Conservation (phyloP, 1,284 basidiomycete species). For the Ganoderma sinense region DNA sequence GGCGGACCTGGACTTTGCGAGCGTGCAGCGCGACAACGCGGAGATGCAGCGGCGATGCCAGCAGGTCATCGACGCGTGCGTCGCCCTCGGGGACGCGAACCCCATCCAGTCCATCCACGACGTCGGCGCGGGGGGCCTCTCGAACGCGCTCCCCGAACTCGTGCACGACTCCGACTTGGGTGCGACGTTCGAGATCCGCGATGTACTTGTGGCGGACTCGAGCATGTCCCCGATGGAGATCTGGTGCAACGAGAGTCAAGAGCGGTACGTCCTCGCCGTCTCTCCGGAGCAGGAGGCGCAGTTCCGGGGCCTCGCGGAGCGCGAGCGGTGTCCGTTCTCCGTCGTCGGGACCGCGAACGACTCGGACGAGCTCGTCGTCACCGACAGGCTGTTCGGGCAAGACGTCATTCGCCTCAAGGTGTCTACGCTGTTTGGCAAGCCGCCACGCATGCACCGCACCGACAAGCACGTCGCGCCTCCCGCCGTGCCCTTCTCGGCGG, state of each 20-base stretch:
- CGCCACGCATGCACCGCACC: slow-evolving; percentile 89
- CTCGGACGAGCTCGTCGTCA: slow-evolving; percentile 87
- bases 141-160: slow-evolving; percentile 96
- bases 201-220: slow-evolving; percentile 91
- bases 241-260: slow-evolving; percentile 99
- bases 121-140: slow-evolving; percentile 96
- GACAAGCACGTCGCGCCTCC: slow-evolving; percentile 64
- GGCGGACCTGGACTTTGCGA: slow-evolving; percentile 95
- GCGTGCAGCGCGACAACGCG: slow-evolving; percentile 97
- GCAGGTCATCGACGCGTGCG: slow-evolving; percentile 95
- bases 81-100: slow-evolving; percentile 70
- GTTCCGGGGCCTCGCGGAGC: slow-evolving; percentile 84
- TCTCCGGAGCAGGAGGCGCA: slow-evolving; percentile 60
- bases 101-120: slow-evolving; percentile 98
- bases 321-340: slow-evolving; percentile 94
- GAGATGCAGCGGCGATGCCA: slow-evolving; percentile 99
- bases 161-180: slow-evolving; percentile 95
- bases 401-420: slow-evolving; percentile 92
- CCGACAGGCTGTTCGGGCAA: slow-evolving; percentile 82
- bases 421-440: slow-evolving; percentile 97
- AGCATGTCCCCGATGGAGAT: slow-evolving; percentile 99
- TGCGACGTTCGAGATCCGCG: slow-evolving; percentile 93
- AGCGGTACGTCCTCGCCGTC: slow-evolving; percentile 95
- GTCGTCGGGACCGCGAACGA: slow-evolving; percentile 89
- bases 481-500: slow-evolving; percentile 74